Conservation (phyloP, 2,329 filamentous ascomycete species). For the Dichotomopilus funicola region DNA sequence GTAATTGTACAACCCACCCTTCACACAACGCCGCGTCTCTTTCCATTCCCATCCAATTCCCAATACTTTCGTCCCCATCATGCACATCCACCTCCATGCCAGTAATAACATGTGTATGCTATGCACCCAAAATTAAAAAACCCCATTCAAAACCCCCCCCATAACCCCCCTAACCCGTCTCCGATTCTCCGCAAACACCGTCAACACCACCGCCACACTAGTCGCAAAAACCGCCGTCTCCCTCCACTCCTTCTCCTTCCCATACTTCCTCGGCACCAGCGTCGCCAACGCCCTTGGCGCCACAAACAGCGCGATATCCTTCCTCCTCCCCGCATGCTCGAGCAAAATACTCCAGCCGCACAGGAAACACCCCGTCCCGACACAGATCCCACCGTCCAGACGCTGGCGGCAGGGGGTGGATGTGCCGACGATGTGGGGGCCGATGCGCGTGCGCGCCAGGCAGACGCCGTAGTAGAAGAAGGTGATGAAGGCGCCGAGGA, state of each 20-base stretch:
- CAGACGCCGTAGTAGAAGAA: constrained; percentile 84
- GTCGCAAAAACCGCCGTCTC: constrained; percentile 61
- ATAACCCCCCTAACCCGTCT: constrained; percentile 61
- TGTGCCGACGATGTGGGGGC: constrained; percentile 59
- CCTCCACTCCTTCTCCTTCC: constrained; percentile 54
- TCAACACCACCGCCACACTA: constrained; percentile 65
- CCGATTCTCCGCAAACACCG: constrained; percentile 57
- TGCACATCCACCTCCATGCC: neutral
- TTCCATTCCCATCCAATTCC: too few relatives aligned
- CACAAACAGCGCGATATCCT: constrained; percentile 75
- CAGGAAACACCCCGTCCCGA: constrained; percentile 63
- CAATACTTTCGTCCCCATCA: too few relatives aligned
- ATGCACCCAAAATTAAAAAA: constrained; percentile 33
- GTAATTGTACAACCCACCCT: too few relatives aligned
- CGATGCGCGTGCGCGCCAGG: constrained; percentile 65
- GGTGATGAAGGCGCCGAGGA: constrained; percentile 69
- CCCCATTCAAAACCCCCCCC: constrained; percentile 51
- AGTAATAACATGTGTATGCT: neutral
- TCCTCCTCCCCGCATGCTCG: constrained; percentile 58
- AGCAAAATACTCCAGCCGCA: constrained; percentile 79
- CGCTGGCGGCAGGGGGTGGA: constrained; percentile 40
- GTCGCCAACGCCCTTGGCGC: constrained; percentile 71
- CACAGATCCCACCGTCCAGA: constrained; percentile 60
- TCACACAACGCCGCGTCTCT: too few relatives aligned
- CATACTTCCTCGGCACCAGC: constrained; percentile 64